Percentiles rank a stretch among this genome's conserved stretches.
Conservation (phyloP, 1,284 basidiomycete species). For the Ustilago xerochloae region DNA sequence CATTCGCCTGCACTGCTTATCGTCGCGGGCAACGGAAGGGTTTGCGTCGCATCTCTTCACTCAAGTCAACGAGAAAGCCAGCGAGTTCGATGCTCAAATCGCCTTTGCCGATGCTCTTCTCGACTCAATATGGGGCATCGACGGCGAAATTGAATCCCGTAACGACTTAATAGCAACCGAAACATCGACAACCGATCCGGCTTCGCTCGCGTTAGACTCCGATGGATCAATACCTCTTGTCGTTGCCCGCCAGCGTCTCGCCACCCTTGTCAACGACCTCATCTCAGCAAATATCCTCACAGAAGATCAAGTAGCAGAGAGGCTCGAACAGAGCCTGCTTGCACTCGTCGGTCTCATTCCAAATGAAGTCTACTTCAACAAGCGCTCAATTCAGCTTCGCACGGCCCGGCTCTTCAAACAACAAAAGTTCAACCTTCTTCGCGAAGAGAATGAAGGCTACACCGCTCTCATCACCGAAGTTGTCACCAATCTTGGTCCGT, state of each 20-base stretch:
- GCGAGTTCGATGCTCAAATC: background rate
- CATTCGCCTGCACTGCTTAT: slow-evolving; percentile 15
- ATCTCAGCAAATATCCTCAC: slow-evolving; percentile 17
- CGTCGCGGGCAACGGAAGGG: slow-evolving; percentile 6
- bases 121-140: slow-evolving; percentile 60
- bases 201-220: slow-evolving; percentile 5
- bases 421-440: slow-evolving; percentile 95
- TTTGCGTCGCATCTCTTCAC: slow-evolving; percentile 5
- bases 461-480: slow-evolving; percentile 89
- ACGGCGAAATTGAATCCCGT: slow-evolving; percentile 59
- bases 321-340: slow-evolving; percentile 56
- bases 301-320: slow-evolving; percentile 19
- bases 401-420: slow-evolving; percentile 80
- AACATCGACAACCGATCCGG: background rate
- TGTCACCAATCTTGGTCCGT: slow-evolving; percentile 79
- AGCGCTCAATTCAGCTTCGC: slow-evolving; percentile 60
- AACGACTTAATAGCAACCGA: slow-evolving; percentile 27
- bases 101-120: slow-evolving; percentile 39
- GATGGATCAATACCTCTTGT: slow-evolving; percentile 19
- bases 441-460: slow-evolving; percentile 97
- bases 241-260: slow-evolving; percentile 34
- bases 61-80: background rate
- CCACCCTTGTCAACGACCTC: slow-evolving; percentile 26
- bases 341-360: slow-evolving; percentile 44
- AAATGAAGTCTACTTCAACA: slow-evolving; percentile 54